phyloP scores from a whole-genome alignment of 306 rosid genomes.

The Trichosanthes cucumerina region DNA sequence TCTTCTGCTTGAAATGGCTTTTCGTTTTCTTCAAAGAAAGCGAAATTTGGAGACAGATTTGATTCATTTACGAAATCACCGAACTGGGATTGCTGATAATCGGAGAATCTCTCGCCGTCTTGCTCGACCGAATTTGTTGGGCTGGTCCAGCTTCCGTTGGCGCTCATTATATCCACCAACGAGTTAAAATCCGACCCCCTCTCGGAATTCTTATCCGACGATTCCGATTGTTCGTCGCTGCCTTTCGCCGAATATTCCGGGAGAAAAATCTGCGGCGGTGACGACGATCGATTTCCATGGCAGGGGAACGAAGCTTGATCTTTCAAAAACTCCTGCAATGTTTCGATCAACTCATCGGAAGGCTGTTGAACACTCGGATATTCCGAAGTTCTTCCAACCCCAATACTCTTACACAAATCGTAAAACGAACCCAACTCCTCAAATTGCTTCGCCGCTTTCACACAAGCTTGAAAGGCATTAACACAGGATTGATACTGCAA shows the following conservation, averaged over 20 bases:
- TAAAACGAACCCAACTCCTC: slow-evolving; percentile 56
- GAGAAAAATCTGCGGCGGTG: not conserved
- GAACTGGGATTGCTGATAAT: slow-evolving; percentile 12
- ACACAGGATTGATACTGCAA: slow-evolving; percentile 44
- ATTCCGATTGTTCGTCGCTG: slow-evolving; percentile 24
- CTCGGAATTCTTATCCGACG: slow-evolving; percentile 23
- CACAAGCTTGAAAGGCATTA: slow-evolving; percentile 54
- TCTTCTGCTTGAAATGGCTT: slow-evolving; percentile 1
- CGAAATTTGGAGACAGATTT: slow-evolving; percentile 14
- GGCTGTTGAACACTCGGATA: slow-evolving; percentile 65
- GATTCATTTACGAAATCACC: slow-evolving; percentile 18
- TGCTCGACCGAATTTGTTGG: slow-evolving; percentile 26
- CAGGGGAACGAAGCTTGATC: slow-evolving; percentile 53
- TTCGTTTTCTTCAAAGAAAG: slow-evolving; percentile 12
- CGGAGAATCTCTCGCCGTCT: slow-evolving; percentile 14
- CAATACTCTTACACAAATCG: slow-evolving; percentile 34
- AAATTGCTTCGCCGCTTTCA: slow-evolving; percentile 63
- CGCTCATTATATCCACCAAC: slow-evolving; percentile 44
- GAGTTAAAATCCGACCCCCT: slow-evolving; percentile 28
- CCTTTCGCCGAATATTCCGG: not conserved
- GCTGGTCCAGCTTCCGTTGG: slow-evolving; percentile 21
- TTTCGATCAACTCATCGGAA: slow-evolving; percentile 65
- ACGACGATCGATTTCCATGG: slow-evolving; percentile 15
- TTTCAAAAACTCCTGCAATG: slow-evolving; percentile 60
- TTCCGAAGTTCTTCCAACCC: slow-evolving; percentile 83